A percentile compares a stretch with the other conserved stretches of the same genome.
phyloP scores from a whole-genome alignment of 768 basidiomycete species.

The Hydnum rufescens region DNA sequence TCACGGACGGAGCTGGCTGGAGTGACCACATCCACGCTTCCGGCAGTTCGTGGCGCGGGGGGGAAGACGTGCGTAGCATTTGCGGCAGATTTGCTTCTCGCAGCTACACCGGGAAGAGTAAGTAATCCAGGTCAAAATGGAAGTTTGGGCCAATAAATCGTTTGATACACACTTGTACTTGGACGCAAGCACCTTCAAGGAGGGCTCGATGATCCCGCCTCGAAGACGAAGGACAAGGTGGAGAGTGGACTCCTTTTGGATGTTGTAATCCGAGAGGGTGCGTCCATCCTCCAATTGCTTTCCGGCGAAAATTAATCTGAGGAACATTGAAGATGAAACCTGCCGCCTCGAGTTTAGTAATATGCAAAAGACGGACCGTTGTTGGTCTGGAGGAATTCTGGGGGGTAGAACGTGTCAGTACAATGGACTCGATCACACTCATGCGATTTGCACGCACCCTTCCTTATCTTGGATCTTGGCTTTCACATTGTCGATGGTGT shows the following conservation, averaged over 20 bases:
- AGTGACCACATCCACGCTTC: slow-evolving; percentile 82
- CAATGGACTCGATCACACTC: no score
- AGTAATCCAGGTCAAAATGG: background rate
- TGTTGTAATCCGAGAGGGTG: slow-evolving; percentile 92
- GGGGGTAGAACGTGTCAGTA: background rate
- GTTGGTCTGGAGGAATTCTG: slow-evolving; percentile 87
- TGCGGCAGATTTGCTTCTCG: slow-evolving; percentile 98
- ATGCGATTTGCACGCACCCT: slow-evolving; percentile 8
- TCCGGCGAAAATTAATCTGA: slow-evolving; percentile 78
- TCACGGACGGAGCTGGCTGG: slow-evolving; percentile 78
- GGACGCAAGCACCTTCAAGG: slow-evolving; percentile 86
- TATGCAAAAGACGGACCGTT: slow-evolving; percentile 24
- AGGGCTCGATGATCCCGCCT: slow-evolving; percentile 98
- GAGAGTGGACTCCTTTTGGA: slow-evolving; percentile 95
- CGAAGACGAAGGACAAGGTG: slow-evolving; percentile 94
- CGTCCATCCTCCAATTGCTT: slow-evolving; percentile 98
- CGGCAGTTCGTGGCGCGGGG: slow-evolving; percentile 99
- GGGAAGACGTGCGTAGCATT: slow-evolving; percentile 98
- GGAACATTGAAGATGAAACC: slow-evolving; percentile 7
- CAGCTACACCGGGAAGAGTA: slow-evolving; percentile 24
- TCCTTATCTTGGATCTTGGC: slow-evolving; percentile 15
- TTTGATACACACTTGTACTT: slow-evolving; percentile 53
- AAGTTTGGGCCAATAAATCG: background rate
- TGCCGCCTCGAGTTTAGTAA: background rate
- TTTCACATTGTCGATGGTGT: slow-evolving; percentile 22